Base-by-base conservation (phyloP, 1,284 basidiomycete species). In the Mixia osmundae region DNA sequence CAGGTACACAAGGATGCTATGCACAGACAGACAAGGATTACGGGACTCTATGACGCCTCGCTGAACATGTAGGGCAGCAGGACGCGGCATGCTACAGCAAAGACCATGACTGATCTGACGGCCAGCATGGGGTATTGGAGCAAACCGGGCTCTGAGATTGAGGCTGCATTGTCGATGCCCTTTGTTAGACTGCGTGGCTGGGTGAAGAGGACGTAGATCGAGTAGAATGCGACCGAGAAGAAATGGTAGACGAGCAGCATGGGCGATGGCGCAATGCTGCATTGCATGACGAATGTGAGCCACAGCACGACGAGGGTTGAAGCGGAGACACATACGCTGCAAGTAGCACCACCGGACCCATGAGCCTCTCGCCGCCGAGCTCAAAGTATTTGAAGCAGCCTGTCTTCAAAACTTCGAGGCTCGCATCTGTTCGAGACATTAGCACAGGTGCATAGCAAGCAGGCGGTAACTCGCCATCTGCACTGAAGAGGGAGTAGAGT, bases 331-430 rank as follows among this genome's bases (percentile, higher is more conserved):
- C 69, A 43, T 52, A 80, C 77, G 69, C 80, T 15, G 78, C 73
- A 14, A 85, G 68, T 12, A 87, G 65, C 3, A 71, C 74, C 10
- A 95, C 83, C 1, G 91, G 91, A 1, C 77, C 89, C 22, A 69
- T 65, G 36, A 95, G 58, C 50, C 82, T 82, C 49, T 82, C 71
- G 0, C 89, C 91, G 16, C 89, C 89, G 5, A 69, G 66, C 54
- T 94, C 80, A 52, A 99, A 94, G 60, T 97, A 99, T 53, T 80
- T 80, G 68, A 97, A 94, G 59, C 91, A 97, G 0, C 89, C 89
- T 25, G 71, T 72, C 42, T 80, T 67, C 10, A 99, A 69, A 0
- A 89, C 72, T n/a, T 65, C 69, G 6, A 97, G 67, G 35, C 67
- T 62, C 36, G 72, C 70, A 45, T 75, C 79, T 80, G 47, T 16